phyloP scores from a whole-genome alignment of 208 protist genomes.

The Trichomonas vaginalis region DNA sequence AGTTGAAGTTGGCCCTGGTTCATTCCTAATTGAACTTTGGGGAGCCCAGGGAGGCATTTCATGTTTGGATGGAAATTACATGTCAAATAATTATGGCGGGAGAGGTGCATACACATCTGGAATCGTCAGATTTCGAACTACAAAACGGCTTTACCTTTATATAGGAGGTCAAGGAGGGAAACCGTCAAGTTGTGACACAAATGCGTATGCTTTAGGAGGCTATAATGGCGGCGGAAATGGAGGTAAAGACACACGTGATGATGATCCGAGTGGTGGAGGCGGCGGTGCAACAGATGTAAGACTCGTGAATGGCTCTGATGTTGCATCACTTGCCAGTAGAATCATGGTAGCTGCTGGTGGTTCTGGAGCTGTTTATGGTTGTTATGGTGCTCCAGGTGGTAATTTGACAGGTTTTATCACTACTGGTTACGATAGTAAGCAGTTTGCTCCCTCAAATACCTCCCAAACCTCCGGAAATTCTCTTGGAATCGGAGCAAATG shows the following conservation, averaged over 20 bases:
- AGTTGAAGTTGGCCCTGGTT: background rate
- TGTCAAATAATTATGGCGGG: background rate
- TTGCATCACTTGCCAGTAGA: background rate
- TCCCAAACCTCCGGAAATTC: background rate
- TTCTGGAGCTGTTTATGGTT: background rate
- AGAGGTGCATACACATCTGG: background rate
- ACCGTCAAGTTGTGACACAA: background rate
- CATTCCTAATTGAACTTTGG: background rate
- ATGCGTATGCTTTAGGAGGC: background rate
- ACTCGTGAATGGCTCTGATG: background rate
- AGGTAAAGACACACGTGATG: background rate
- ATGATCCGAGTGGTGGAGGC: background rate
- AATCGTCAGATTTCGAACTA: background rate
- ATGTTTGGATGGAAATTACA: background rate
- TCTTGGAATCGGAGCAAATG: background rate
- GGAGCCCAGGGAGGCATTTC: background rate
- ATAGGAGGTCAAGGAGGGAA: background rate
- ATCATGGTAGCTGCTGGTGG: background rate
- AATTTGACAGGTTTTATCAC: background rate
- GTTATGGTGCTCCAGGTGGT: background rate
- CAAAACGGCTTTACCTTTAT: background rate
- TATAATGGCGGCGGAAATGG: background rate
- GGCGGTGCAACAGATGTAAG: background rate
- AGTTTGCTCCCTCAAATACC: too few relatives aligned
- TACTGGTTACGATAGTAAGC: too few relatives aligned